phyloP scores from a whole-genome alignment of 208 protist genomes.

The Leishmania amazonensis region DNA sequence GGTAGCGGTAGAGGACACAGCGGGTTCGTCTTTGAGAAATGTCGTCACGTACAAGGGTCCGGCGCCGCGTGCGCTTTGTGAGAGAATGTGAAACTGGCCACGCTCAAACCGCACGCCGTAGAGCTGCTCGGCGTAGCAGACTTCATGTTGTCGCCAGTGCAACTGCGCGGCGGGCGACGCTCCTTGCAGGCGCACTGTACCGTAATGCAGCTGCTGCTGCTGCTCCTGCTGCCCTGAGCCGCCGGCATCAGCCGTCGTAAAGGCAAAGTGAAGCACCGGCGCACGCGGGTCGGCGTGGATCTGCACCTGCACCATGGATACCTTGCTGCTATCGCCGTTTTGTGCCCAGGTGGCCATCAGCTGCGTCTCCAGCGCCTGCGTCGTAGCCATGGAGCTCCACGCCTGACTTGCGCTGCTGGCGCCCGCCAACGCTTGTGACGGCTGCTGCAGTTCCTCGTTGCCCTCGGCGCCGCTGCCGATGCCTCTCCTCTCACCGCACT shows the following conservation, averaged over 20 bases:
- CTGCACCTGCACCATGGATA: slow-evolving; percentile 7
- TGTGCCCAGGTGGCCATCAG: neutral
- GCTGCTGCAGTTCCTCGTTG: slow-evolving; percentile 12
- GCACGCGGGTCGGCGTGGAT: slow-evolving; percentile 33
- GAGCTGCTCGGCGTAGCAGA: slow-evolving; percentile 35
- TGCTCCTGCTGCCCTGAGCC: neutral
- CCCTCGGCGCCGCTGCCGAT: neutral
- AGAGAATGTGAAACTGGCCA: slow-evolving; percentile 57
- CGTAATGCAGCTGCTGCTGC: slow-evolving; percentile 28
- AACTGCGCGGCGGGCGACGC: neutral
- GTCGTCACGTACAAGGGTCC: slow-evolving; percentile 53
- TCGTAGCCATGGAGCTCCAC: neutral
- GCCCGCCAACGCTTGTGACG: neutral
- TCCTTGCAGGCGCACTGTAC: slow-evolving; percentile 22
- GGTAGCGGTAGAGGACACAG: slow-evolving; percentile 26
- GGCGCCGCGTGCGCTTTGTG: slow-evolving; percentile 46
- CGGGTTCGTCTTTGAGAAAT: slow-evolving; percentile 38
- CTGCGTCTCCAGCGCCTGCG: slow-evolving; percentile 11
- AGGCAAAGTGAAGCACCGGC: slow-evolving; percentile 33
- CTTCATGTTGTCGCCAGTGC: slow-evolving; percentile 24
- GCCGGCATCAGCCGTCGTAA: slow-evolving; percentile 9
- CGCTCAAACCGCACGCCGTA: slow-evolving; percentile 48
- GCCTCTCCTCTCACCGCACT: slow-evolving; percentile 5
- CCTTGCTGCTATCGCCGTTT: neutral
- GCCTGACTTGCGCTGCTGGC: neutral